phyloP scores from a whole-genome alignment of 192 early-diverging fungal genomes.

The Coemansia sp. region DNA sequence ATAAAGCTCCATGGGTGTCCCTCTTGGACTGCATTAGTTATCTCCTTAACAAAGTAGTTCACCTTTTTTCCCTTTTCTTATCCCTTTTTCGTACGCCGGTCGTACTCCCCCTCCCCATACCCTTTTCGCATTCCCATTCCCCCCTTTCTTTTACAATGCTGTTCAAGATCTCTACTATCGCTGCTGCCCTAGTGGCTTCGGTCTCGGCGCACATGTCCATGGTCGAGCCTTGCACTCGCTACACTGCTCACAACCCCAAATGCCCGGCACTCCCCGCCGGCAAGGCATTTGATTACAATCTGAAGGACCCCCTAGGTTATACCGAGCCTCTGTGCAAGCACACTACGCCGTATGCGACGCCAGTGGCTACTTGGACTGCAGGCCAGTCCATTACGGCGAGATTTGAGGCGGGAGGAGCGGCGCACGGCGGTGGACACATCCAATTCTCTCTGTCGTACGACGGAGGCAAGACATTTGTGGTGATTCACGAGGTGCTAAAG shows the following conservation, averaged over 20 bases:
- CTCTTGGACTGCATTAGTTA: background rate
- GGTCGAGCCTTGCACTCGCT: slow-evolving; percentile 43
- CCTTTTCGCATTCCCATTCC: background rate
- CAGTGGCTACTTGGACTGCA: slow-evolving; percentile 46
- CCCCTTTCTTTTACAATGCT: slow-evolving; percentile 12
- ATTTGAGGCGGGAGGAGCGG: slow-evolving; percentile 41
- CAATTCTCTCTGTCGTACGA: slow-evolving; percentile 62
- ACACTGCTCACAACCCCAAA: slow-evolving; percentile 12
- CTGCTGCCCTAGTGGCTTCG: slow-evolving; percentile 29
- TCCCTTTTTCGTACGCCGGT: slow-evolving; percentile 10
- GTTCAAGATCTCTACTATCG: slow-evolving; percentile 16
- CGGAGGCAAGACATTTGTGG: slow-evolving; percentile 56
- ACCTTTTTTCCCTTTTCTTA: background rate
- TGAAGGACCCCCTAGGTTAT: slow-evolving; percentile 45
- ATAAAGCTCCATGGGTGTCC: background rate
- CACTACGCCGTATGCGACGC: slow-evolving; percentile 25
- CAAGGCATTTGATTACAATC: slow-evolving; percentile 36
- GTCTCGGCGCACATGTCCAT: slow-evolving; percentile 51
- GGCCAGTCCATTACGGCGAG: slow-evolving; percentile 45
- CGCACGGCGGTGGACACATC: slow-evolving; percentile 59
- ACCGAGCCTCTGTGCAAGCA: slow-evolving; percentile 39
- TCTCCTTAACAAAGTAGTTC: slow-evolving; percentile 15
- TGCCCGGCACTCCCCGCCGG: slow-evolving; percentile 45
- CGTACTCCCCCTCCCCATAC: slow-evolving; percentile 4
- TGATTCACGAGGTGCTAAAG: slow-evolving; percentile 53